These are phyloP conservation scores for Emmonsiellopsis sp. DNA, from an alignment of 2,329 filamentous ascomycete genomes.

Conservation along the genomic window DNA sequence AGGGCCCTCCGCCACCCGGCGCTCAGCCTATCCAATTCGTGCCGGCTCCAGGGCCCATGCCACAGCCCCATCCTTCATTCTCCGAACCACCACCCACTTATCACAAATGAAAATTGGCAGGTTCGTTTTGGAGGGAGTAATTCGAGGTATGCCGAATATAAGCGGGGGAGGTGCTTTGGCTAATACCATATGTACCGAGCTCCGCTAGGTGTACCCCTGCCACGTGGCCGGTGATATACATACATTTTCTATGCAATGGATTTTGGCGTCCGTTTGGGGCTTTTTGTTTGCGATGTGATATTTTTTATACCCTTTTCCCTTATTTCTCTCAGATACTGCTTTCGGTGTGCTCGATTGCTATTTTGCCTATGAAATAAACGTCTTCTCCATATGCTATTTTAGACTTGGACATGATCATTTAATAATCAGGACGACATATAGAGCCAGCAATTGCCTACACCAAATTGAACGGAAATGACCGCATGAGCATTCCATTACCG, in stretches of 20 bases:
- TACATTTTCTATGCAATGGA: too few species aligned
- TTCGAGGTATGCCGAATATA: not conserved
- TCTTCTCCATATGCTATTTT: too few species aligned
- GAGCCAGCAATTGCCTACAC: too few species aligned
- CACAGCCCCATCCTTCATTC: not conserved
- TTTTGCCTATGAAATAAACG: too few species aligned
- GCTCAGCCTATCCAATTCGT: not conserved
- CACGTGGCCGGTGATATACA: too few species aligned
- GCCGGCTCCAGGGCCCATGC: not conserved
- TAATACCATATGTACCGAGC: not conserved
- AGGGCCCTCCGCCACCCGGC: not conserved
- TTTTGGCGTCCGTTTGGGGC: too few species aligned
- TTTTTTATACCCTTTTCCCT: too few species aligned
- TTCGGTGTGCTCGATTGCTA: too few species aligned
- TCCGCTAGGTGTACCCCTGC: not conserved
- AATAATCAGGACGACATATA: too few species aligned
- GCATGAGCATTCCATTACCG: not conserved
- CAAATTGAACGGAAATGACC: not conserved
- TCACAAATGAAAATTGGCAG: not conserved
- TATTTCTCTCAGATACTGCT: too few species aligned
- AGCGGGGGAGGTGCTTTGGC: not conserved
- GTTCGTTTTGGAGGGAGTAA: not conserved
- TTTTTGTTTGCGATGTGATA: too few species aligned
- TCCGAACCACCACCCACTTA: not conserved
- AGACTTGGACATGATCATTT: too few species aligned